These are phyloP conservation scores for Magnusiomyces fungicola DNA, from an alignment of 1,139 yeast species.

Conservation along the genomic window DNA sequence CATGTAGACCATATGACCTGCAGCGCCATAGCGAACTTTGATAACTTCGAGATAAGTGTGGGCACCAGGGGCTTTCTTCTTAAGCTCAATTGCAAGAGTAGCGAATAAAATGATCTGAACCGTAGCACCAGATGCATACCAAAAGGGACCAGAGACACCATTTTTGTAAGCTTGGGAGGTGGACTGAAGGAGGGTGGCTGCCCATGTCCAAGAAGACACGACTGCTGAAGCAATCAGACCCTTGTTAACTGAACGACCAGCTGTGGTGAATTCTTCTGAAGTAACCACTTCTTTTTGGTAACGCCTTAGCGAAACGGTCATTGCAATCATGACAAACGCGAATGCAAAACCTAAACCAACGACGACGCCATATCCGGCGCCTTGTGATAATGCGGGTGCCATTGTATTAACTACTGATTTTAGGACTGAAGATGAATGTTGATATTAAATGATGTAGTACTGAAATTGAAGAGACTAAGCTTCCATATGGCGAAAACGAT, in stretches of 20 bases:
- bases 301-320: slow-evolving; percentile 61
- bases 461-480: not conserved
- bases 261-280: slow-evolving; percentile 85
- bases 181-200: slow-evolving; percentile 72
- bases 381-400: slow-evolving; percentile 46
- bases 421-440: slow-evolving; percentile 40
- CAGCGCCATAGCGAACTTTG: slow-evolving; percentile 59
- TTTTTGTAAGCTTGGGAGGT: slow-evolving; percentile 71
- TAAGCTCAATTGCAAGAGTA: slow-evolving; percentile 65
- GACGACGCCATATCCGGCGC: slow-evolving; percentile 90
- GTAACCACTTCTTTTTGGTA: slow-evolving; percentile 77
- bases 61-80: slow-evolving; percentile 64
- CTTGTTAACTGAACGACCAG: slow-evolving; percentile 74
- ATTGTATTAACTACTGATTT: slow-evolving; percentile 23
- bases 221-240: slow-evolving; percentile 82
- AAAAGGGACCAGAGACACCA: slow-evolving; percentile 70
- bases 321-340: slow-evolving; percentile 68
- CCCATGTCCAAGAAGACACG: slow-evolving; percentile 93
- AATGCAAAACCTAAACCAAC: slow-evolving; percentile 82
- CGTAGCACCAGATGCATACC: slow-evolving; percentile 73
- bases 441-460: too few species aligned
- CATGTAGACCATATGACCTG: slow-evolving; percentile 60
- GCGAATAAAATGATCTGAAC: slow-evolving; percentile 67
- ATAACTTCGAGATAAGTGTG: slow-evolving; percentile 72
- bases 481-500: not conserved